Conservation (phyloP, 345 rosid genomes). For the Clausena lansium region DNA sequence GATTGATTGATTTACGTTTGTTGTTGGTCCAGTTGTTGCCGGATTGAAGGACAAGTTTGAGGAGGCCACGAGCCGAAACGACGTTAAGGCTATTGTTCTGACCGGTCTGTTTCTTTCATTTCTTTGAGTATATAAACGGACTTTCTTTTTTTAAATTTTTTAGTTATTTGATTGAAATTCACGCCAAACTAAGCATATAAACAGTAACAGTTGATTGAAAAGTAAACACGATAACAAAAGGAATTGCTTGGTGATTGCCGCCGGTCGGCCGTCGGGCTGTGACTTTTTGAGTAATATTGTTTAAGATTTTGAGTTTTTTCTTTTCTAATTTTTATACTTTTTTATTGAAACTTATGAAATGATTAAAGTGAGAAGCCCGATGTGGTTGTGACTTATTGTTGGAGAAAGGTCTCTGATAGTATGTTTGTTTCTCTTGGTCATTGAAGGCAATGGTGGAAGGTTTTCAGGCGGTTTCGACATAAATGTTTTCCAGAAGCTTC, state of each 20-base stretch:
- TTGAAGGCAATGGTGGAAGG: slow-evolving; percentile 77
- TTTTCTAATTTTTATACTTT: too few species aligned
- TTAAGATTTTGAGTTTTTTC: background rate
- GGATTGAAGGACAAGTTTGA: slow-evolving; percentile 74
- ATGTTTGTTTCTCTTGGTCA: background rate
- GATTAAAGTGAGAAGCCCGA: background rate
- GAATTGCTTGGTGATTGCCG: background rate
- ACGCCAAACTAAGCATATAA: background rate
- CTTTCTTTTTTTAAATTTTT: background rate
- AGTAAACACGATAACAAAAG: background rate
- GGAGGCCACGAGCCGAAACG: slow-evolving; percentile 67
- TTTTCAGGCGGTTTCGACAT: slow-evolving; percentile 94
- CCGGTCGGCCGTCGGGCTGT: background rate
- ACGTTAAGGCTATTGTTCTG: slow-evolving; percentile 83
- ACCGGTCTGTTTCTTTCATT: slow-evolving; percentile 41
- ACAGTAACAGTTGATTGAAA: background rate
- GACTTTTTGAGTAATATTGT: too few species aligned
- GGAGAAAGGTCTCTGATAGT: background rate
- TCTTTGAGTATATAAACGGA: background rate
- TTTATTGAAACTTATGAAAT: background rate
- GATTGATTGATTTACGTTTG: background rate
- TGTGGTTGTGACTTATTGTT: background rate
- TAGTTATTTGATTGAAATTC: background rate
- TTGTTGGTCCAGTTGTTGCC: slow-evolving; percentile 44
- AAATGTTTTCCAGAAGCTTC: slow-evolving; percentile 74